These are phyloP conservation scores for Fusarium pininemorale DNA, from an alignment of 2,329 filamentous ascomycete species.

Conservation along the genomic window DNA sequence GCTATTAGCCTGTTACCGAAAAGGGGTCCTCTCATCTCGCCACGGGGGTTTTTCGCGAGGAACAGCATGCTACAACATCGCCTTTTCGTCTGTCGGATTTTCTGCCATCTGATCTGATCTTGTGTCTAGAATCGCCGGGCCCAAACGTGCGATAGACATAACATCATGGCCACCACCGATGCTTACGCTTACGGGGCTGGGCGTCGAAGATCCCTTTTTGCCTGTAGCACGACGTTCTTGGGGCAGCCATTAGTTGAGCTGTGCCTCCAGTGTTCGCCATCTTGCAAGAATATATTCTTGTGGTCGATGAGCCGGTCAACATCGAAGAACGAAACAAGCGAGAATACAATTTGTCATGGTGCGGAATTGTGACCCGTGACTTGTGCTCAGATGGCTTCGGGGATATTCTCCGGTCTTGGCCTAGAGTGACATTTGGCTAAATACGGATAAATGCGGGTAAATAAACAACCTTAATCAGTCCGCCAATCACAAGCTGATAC, in stretches of 20 bases:
- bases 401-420: constrained; percentile 17
- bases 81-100: background rate
- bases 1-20: constrained; percentile 12
- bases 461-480: constrained; percentile 10
- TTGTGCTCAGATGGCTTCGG: background rate
- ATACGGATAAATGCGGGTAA: constrained; percentile 26
- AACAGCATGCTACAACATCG: constrained; percentile 3
- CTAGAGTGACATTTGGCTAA: constrained; percentile 16
- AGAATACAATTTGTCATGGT: background rate
- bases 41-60: background rate
- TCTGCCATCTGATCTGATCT: constrained; percentile 10
- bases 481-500: background rate
- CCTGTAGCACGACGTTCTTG: background rate
- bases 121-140: background rate
- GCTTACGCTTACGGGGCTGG: background rate
- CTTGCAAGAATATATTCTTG: background rate
- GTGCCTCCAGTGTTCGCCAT: background rate
- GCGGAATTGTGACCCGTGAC: background rate
- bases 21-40: constrained; percentile 15
- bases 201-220: background rate
- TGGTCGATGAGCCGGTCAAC: fast-evolving
- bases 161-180: background rate
- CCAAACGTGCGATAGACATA: background rate
- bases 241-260: background rate
- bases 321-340: background rate